Percentiles rank a stretch among this genome's conserved stretches.
Evolutionary conservation across 305 asterid genomes (phyloP).

Genomic region (Ajuga reptans): DNA sequence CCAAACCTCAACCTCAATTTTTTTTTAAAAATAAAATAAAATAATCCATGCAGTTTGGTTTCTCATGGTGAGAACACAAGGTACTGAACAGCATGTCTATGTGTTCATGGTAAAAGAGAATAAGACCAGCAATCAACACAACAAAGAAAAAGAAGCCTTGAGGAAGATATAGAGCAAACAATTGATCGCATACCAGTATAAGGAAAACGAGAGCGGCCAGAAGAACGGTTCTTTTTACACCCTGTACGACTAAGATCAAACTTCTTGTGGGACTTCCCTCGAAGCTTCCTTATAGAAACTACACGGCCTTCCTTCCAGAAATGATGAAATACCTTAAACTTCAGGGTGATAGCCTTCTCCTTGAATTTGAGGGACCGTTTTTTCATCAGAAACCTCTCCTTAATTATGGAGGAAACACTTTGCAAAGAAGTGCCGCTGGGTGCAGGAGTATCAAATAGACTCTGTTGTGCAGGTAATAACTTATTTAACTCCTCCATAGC

Average conservation of each 20-base stretch:
- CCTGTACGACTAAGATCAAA: constrained; percentile 51
- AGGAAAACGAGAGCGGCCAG: constrained; percentile 44
- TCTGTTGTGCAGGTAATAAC: constrained; percentile 41
- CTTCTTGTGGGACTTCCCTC: constrained; percentile 67
- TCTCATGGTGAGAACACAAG: not conserved
- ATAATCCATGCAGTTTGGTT: not conserved
- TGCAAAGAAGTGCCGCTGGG: constrained; percentile 24
- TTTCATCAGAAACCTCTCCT: constrained; percentile 48
- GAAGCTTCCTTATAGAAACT: constrained; percentile 52
- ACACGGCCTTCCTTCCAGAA: constrained; percentile 75
- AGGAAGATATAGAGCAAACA: not conserved
- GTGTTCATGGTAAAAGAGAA: not conserved
- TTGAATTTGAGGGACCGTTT: constrained; percentile 45
- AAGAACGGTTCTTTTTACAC: constrained; percentile 50
- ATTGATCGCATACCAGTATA: constrained; percentile 42
- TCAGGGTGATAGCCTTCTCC: constrained; percentile 63
- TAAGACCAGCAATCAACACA: not conserved
- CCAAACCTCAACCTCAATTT: not conserved
- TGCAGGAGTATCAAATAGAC: constrained; percentile 35
- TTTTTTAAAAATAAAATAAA: too few relatives aligned
- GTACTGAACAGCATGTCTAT: not conserved
- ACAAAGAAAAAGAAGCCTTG: not conserved
- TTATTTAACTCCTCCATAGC: constrained; percentile 54
- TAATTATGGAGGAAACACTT: constrained; percentile 28
- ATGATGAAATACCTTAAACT: constrained; percentile 67